A percentile compares a stretch with the other conserved stretches of the same genome.
These are phyloP conservation scores for Ophiostoma quercus DNA, from an alignment of 2,329 filamentous ascomycete species.

Conservation along the genomic window DNA sequence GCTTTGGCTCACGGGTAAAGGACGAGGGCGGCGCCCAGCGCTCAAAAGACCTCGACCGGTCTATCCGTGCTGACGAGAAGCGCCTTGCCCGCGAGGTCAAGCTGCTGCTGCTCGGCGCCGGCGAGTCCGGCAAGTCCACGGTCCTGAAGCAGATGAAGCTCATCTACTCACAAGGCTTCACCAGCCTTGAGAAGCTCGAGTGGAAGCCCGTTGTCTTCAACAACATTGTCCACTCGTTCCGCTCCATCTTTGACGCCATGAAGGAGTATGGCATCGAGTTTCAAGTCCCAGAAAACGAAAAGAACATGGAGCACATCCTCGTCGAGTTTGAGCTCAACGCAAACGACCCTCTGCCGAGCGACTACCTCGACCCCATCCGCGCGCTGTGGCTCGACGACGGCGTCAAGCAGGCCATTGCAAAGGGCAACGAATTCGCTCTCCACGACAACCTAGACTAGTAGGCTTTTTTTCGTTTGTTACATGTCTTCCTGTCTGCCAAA, in stretches of 20 bases:
- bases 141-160: constrained; percentile 99
- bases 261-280: constrained; percentile 75
- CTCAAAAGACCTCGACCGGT: constrained; percentile 76
- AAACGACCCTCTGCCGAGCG: constrained; percentile 71
- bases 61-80: constrained; percentile 83
- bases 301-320: constrained; percentile 70
- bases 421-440: constrained; percentile 93
- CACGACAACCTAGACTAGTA: constrained; percentile 90
- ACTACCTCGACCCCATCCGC: constrained; percentile 77
- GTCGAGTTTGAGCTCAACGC: constrained; percentile 76
- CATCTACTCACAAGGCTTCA: constrained; percentile 91
- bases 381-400: constrained; percentile 77
- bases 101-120: constrained; percentile 80
- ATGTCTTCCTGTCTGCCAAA: background rate
- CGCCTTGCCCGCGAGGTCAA: constrained; percentile 82
- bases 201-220: constrained; percentile 94
- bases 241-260: constrained; percentile 88
- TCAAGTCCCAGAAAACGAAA: constrained; percentile 73
- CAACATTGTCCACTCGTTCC: constrained; percentile 89
- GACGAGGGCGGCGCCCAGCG: constrained; percentile 48
- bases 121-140: constrained; percentile 93
- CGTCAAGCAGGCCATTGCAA: constrained; percentile 79
- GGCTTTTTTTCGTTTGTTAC: constrained; percentile 25
- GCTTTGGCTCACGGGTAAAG: constrained; percentile 55
- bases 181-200: constrained; percentile 81